Conservation (phyloP, 2,329 filamentous ascomycete species). For the Stachybotrys elegans region DNA sequence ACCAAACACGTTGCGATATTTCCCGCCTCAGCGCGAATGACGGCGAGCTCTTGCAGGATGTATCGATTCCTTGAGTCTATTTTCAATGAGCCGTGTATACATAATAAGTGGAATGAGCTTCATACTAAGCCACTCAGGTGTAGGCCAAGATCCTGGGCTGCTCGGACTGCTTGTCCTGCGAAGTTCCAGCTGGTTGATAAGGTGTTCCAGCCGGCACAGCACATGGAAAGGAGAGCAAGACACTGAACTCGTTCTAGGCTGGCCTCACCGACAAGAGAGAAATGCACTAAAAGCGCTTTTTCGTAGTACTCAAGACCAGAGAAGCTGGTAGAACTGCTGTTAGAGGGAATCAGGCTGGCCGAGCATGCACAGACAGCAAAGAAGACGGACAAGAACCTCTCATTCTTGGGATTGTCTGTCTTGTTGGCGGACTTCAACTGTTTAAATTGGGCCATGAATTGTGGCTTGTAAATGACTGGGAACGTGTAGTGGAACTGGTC, state of each 20-base stretch:
- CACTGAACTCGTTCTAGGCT: constrained; percentile 22
- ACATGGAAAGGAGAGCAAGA: constrained; percentile 22
- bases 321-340: constrained; percentile 17
- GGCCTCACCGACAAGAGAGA: constrained; percentile 18
- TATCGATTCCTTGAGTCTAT: background rate
- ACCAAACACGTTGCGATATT: constrained; percentile 22
- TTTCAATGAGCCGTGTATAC: background rate
- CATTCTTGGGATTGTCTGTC: constrained; percentile 6
- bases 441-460: constrained; percentile 18
- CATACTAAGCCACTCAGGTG: constrained; percentile 17
- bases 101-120: background rate
- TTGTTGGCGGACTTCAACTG: constrained; percentile 8
- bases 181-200: constrained; percentile 21
- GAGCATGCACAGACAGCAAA: constrained; percentile 23
- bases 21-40: constrained; percentile 8
- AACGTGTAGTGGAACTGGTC: constrained; percentile 23
- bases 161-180: constrained; percentile 20
- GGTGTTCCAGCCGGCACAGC: constrained; percentile 23
- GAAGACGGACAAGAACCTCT: constrained; percentile 20
- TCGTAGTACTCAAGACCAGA: constrained; percentile 14
- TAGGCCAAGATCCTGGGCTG: constrained; percentile 20
- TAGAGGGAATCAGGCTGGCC: constrained; percentile 16
- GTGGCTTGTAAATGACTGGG: constrained; percentile 19
- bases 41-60: constrained; percentile 2
- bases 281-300: constrained; percentile 7